Evolutionary conservation across 441 rosid species (phyloP).

Genomic region (Adansonia rubrostipa): DNA sequence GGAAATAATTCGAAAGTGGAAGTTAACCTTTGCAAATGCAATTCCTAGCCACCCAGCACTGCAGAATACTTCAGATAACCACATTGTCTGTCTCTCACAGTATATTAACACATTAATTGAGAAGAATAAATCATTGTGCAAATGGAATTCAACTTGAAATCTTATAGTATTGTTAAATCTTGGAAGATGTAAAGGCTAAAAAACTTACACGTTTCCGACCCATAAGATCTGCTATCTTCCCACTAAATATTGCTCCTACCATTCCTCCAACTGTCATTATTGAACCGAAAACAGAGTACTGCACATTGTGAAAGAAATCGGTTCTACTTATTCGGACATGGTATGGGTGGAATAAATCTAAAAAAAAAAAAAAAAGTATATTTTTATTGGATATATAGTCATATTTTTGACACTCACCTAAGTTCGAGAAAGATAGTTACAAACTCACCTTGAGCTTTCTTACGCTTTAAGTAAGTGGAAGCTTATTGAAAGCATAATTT

Average conservation of each 20-base stretch:
- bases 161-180: background rate
- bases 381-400: no score
- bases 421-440: background rate
- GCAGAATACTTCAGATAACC: constrained; percentile 58
- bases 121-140: background rate
- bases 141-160: background rate
- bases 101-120: background rate
- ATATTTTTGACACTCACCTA: background rate
- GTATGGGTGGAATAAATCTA: background rate
- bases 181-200: background rate
- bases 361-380: background rate
- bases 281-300: constrained; percentile 87
- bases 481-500: background rate
- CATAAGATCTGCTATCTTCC: constrained; percentile 57
- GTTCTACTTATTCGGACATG: background rate
- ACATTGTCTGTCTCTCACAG: constrained; percentile 56
- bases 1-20: background rate
- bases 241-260: constrained; percentile 69
- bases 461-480: constrained; percentile 2
- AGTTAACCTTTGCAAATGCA: constrained; percentile 55
- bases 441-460: constrained; percentile 14
- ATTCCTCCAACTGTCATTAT: constrained; percentile 67
- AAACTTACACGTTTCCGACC: constrained; percentile 72
- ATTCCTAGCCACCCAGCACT: constrained; percentile 60
- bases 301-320: constrained; percentile 17